Percentiles rank a stretch among this genome's conserved stretches.
These are phyloP conservation scores for Agapanthus africanus DNA, from an alignment of 106 monocot genomes.

Conservation along the genomic window DNA sequence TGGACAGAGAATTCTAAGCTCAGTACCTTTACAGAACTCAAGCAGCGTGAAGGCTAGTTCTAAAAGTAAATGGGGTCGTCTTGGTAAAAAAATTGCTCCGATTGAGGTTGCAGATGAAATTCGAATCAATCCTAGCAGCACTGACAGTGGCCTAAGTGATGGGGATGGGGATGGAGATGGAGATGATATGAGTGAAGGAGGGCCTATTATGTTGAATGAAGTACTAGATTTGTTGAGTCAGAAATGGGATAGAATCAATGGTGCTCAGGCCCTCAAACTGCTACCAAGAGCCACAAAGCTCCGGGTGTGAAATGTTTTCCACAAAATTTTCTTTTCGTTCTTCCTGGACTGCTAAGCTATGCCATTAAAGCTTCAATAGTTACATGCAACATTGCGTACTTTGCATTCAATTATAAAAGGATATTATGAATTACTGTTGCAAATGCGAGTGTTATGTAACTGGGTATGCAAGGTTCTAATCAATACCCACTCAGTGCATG, in stretches of 20 bases:
- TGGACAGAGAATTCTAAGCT: constrained; percentile 36
- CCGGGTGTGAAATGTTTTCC: constrained; percentile 47
- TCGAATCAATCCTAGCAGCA: constrained; percentile 58
- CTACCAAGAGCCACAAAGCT: constrained; percentile 88
- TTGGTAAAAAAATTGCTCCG: constrained; percentile 58
- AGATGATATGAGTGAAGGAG: constrained; percentile 40
- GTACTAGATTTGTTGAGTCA: constrained; percentile 84
- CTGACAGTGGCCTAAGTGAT: constrained; percentile 95
- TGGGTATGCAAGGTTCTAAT: no score
- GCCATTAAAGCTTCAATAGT: neutral
- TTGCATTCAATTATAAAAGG: neutral
- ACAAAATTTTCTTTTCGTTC: no score
- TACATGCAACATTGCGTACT: neutral
- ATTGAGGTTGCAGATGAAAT: constrained; percentile 79
- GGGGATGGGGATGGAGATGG: constrained; percentile 76
- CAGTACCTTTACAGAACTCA: constrained; percentile 31
- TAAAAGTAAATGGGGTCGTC: constrained; percentile 44
- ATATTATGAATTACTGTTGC: neutral
- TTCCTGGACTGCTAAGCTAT: neutral
- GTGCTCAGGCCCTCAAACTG: constrained; percentile 81
- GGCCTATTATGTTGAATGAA: constrained; percentile 80
- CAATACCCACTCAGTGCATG: no score
- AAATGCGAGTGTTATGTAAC: no score
- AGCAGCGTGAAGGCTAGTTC: constrained; percentile 25
- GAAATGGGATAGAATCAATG: constrained; percentile 98